Conservation (phyloP, 164 flowering plant genomes). For the Paratinospora sagittata region DNA sequence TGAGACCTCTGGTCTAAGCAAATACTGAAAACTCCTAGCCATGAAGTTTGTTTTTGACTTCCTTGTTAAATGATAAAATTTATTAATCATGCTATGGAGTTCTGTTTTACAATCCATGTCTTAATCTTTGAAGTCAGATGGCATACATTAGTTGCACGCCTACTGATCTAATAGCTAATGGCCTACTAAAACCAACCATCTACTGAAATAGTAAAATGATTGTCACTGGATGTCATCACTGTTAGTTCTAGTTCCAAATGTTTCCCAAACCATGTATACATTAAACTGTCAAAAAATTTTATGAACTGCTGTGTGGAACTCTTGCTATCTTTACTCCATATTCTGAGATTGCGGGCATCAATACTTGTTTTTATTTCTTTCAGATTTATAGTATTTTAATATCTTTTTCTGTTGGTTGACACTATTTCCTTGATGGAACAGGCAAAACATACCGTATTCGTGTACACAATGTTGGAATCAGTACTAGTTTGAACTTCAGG, state of each 20-base stretch:
- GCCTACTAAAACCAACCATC: background rate
- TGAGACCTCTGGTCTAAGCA: too few relatives aligned
- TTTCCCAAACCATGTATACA: background rate
- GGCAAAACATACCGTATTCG: constrained; percentile 93
- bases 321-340: too few relatives aligned
- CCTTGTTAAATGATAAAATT: background rate
- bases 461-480: constrained; percentile 84
- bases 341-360: too few relatives aligned
- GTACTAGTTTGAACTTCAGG: constrained; percentile 92
- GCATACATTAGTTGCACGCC: background rate
- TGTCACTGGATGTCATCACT: background rate
- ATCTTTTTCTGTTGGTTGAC: constrained; percentile 6
- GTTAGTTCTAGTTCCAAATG: background rate
- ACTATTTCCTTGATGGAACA: constrained; percentile 25
- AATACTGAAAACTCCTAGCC: background rate
- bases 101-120: too few relatives aligned
- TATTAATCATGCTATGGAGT: background rate
- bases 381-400: background rate
- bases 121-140: too few relatives aligned
- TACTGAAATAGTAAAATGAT: background rate
- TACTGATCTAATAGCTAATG: background rate
- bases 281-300: too few relatives aligned
- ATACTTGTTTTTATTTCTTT: background rate
- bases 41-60: background rate
- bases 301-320: too few relatives aligned